Evolutionary conservation across 768 basidiomycete genomes (phyloP).

Genomic region (Lactarius trivialis): DNA sequence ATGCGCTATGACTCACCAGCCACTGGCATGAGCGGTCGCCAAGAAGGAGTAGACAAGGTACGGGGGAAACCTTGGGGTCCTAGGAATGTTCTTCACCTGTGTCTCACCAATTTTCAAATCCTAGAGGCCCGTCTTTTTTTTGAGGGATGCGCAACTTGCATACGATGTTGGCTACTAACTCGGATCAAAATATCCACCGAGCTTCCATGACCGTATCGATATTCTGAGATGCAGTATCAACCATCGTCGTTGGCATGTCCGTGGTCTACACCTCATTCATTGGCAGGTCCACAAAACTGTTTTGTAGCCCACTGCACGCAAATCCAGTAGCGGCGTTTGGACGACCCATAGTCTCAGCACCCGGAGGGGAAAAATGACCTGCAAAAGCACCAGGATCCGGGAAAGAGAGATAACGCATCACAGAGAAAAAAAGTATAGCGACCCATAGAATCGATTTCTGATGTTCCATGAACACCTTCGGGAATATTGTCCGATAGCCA

Average conservation of each 20-base stretch:
- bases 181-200: no score
- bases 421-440: not conserved
- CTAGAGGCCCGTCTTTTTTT: no score
- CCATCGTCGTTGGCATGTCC: no score
- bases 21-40: not conserved
- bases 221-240: no score
- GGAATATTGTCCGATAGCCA: not conserved
- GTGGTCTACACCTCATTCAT: no score
- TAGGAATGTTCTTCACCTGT: not conserved
- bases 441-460: not conserved
- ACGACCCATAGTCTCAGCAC: not conserved
- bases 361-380: not conserved
- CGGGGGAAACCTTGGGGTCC: not conserved
- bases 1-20: not conserved
- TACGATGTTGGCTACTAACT: no score
- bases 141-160: no score
- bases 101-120: not conserved
- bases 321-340: not conserved
- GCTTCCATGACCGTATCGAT: no score
- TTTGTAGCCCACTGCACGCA: not conserved
- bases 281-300: not conserved
- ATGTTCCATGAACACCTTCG: not conserved
- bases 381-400: not conserved
- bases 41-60: not conserved
- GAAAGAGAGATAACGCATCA: not conserved